Base-by-base conservation (phyloP, 2,329 filamentous ascomycete species). In the Cordyceps fumosorosea region DNA sequence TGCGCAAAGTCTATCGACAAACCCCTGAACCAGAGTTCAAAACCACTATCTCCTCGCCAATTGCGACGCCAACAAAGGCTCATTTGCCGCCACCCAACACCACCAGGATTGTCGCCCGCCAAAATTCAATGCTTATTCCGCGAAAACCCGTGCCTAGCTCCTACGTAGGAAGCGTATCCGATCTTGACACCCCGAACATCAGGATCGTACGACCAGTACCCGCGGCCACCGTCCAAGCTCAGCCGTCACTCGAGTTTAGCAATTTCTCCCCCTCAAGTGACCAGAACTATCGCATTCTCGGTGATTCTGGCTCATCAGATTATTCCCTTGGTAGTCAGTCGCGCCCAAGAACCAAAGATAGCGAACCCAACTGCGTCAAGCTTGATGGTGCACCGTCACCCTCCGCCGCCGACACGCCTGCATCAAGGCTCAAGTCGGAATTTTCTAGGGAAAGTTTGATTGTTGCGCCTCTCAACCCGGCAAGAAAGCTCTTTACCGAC, bases 381-480 rank as follows among this genome's bases (percentile, higher is more conserved):
- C 77, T 84, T 71, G 77, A 77, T 56, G 76, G 77, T 22, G 76
- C 78, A 40, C 73, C 77, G 11, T 76, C 78, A 34, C 76, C 77
- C 29, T 69, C 70, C 62, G 71, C 76, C 51, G 74, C 72, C 24
- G 54, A n/a, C n/a, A 74, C 76, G 44, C 68, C 74, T 60, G 67
- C 56, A 32, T 65, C 68, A 37, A 65, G 66, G 10, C 64, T 72
- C 1, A 76, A 75, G 6, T 73, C 74, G 22, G 77, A 79, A 61
- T 87, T 82, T 68, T 87, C 85, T 0, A 83, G 84, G 65, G 85
- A 87, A 67, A 87, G 84, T 65, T 74, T 88, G 34, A 68, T 83
- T 14, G 82, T 87, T 16, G 76, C 82, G 10, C 84, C 85, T 0
- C 72, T 88, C 20, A 63, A 60, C 7, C 42, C 62, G 5, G 51